Evolutionary conservation across 2,329 filamentous ascomycete genomes (phyloP).

Genomic region (Colletotrichum gloeosporioides): DNA sequence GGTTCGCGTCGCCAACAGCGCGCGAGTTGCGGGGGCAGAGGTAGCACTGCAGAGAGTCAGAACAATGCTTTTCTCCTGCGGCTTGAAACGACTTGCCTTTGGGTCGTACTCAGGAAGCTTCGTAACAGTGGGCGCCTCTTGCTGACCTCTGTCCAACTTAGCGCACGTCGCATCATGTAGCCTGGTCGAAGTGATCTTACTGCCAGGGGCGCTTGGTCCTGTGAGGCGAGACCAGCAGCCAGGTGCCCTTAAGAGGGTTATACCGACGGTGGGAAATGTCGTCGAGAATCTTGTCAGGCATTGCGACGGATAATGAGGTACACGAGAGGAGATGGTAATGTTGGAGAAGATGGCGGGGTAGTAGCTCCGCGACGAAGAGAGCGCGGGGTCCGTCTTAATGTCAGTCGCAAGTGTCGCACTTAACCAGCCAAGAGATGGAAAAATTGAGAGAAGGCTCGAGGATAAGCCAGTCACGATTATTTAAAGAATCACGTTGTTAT

Average conservation of each 20-base stretch:
- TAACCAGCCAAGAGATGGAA: neutral
- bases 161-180: neutral
- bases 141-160: slow-evolving; percentile 66
- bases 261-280: slow-evolving; percentile 96
- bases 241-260: slow-evolving; percentile 88
- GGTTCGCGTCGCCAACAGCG: slow-evolving; percentile 86
- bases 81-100: slow-evolving; percentile 47
- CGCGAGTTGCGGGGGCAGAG: slow-evolving; percentile 91
- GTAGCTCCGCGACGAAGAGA: neutral
- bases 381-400: neutral
- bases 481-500: slow-evolving; percentile 4
- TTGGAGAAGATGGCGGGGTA: slow-evolving; percentile 19
- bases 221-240: slow-evolving; percentile 95
- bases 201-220: slow-evolving; percentile 98
- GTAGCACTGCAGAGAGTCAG: slow-evolving; percentile 71
- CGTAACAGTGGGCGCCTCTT: slow-evolving; percentile 73
- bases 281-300: slow-evolving; percentile 81
- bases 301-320: slow-evolving; percentile 38
- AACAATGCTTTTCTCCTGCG: neutral
- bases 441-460: neutral
- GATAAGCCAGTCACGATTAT: neutral
- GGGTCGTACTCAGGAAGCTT: slow-evolving; percentile 83
- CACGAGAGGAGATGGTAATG: neutral
- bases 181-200: slow-evolving; percentile 57
- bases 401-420: neutral